Base-by-base conservation (phyloP, 2,329 filamentous ascomycete species). In the Paraconiothyrium brasiliense region DNA sequence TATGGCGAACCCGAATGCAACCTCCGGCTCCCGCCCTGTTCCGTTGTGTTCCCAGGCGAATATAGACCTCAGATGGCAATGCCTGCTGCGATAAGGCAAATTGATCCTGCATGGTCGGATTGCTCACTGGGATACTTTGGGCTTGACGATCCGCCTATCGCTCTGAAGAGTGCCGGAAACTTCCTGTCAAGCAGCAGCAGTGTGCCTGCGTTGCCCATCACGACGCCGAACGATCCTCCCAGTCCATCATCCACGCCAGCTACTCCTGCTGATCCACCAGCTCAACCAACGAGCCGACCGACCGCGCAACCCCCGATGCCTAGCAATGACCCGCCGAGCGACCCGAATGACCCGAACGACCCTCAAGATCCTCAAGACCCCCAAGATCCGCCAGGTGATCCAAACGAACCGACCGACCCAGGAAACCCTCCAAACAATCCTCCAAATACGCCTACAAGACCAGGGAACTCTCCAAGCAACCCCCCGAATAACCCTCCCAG, bases 71-170 rank as follows among this genome's bases (percentile, higher is more conserved):
- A 60, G 27, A 63, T 68, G 44, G 34, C 58, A 14, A 66, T 68
- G 66, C 66, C 66, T 10, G 59, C 66, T 1, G 63, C 65, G n/a
- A 66, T 68, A 22, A 52, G 61, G 0, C 47, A 66, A n/a, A 27
- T 68, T 4, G 64, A 68, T 49, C 60, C 63, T 2, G 57, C 51
- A 9, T 68, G 66, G 66, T 47, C 39, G 8, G 57, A 30, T 11
- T 68, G 66, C 43, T 48, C 39, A 20, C 61, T 56, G 22, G 51
- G 60, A 24, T 44, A 41, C 27, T 66, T 66, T 41, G 66, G 61
- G 1, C 51, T 64, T 3, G 63, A 59, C 37, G 66, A 68, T 54
- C 66, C 66, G 4, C 66, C 66, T 0, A 61, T 68, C 49, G 66
- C 66, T 8, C 50, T 68, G 5, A 57, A 49, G 3, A 52, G 44